These are phyloP conservation scores for Aegilops bicornis DNA, from an alignment of 176 grass and related monocot species.

Conservation along the genomic window DNA sequence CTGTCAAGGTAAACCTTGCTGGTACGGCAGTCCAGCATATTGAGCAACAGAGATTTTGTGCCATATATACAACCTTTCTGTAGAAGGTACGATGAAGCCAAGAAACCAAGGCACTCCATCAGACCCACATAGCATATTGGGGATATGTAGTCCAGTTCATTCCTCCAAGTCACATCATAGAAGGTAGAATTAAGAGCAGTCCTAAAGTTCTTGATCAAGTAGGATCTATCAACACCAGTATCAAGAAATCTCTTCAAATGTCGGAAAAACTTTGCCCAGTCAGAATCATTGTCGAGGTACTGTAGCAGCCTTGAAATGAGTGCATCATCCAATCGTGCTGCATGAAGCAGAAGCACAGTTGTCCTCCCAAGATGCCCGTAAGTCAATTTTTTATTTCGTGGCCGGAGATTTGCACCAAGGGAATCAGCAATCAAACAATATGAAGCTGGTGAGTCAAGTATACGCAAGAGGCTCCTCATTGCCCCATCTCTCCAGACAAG, in stretches of 20 bases:
- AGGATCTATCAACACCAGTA: constrained; percentile 28
- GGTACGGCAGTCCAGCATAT: constrained; percentile 50
- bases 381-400: constrained; percentile 33
- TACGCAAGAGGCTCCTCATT: constrained; percentile 18
- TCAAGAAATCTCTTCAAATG: constrained; percentile 44
- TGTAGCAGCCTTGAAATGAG: constrained; percentile 25
- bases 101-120: constrained; percentile 54
- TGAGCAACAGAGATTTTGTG: constrained; percentile 55
- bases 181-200: constrained; percentile 45
- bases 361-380: constrained; percentile 50
- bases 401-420: constrained; percentile 15
- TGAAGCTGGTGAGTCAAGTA: constrained; percentile 37
- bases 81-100: constrained; percentile 37
- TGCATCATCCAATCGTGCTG: constrained; percentile 26
- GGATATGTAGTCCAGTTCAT: constrained; percentile 45
- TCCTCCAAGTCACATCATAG: constrained; percentile 10
- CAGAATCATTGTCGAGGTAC: constrained; percentile 1
- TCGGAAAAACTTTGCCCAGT: constrained; percentile 51
- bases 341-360: constrained; percentile 45
- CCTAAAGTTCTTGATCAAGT: constrained; percentile 38
- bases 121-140: constrained; percentile 65
- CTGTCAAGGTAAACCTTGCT: constrained; percentile 40
- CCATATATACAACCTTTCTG: constrained; percentile 28
- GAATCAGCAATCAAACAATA: constrained; percentile 38
- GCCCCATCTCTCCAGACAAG: constrained; percentile 26